Evolutionary conservation across 352 stramenopile genomes (phyloP).

Genomic region (Phytopythium delawarense): DNA sequence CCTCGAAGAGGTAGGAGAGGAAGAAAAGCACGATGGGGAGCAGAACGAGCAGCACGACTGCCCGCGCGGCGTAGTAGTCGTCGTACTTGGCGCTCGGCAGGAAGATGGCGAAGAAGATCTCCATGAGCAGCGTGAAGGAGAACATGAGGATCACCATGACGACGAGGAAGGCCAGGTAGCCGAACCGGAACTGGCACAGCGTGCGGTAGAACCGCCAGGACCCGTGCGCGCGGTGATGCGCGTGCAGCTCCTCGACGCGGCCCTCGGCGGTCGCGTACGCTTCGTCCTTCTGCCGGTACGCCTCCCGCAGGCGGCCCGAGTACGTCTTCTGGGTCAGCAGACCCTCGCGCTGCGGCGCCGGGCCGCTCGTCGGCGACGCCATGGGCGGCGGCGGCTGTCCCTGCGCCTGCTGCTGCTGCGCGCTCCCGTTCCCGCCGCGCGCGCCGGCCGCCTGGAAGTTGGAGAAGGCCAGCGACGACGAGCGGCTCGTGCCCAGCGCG

Average conservation of each 20-base stretch:
- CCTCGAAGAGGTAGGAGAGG: slow-evolving; percentile 81
- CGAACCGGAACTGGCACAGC: slow-evolving; percentile 71
- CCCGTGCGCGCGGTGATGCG: slow-evolving; percentile 34
- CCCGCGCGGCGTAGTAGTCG: slow-evolving; percentile 56
- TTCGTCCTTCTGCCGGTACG: slow-evolving; percentile 34
- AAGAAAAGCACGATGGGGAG: slow-evolving; percentile 68
- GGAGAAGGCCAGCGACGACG: slow-evolving; percentile 6
- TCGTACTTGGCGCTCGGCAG: slow-evolving; percentile 72
- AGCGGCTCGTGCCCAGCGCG: slow-evolving; percentile 6
- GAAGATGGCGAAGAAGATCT: slow-evolving; percentile 85
- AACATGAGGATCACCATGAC: slow-evolving; percentile 83
- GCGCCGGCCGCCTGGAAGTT: slow-evolving; percentile 3
- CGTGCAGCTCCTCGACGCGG: slow-evolving; percentile 49
- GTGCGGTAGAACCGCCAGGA: slow-evolving; percentile 69
- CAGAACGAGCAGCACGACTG: slow-evolving; percentile 47
- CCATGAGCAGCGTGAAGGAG: slow-evolving; percentile 81
- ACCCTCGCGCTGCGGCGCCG: not conserved
- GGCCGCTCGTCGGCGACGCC: not conserved
- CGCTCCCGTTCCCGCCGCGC: not conserved
- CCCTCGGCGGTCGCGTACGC: slow-evolving; percentile 45
- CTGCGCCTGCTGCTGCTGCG: not conserved
- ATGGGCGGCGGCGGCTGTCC: not conserved
- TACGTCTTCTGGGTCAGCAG: slow-evolving; percentile 11
- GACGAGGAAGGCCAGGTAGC: slow-evolving; percentile 78
- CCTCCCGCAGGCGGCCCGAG: slow-evolving; percentile 16